Evolutionary conservation across 2,329 filamentous ascomycete species (phyloP).

Genomic region (Thielaviopsis populi): DNA sequence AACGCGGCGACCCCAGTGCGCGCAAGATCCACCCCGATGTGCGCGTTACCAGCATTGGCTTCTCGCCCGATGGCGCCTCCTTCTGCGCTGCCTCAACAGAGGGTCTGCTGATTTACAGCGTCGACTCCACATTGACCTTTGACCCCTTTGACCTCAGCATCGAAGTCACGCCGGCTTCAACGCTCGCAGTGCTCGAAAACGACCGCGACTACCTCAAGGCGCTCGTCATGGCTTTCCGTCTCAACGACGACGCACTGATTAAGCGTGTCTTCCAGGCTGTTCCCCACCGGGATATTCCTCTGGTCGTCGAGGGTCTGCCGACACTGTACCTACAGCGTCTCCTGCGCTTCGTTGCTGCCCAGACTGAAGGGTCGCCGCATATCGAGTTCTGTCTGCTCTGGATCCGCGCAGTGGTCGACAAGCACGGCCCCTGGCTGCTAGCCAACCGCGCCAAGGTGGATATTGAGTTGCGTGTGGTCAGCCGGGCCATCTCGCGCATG

Average conservation of each 20-base stretch:
- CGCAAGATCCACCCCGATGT: slow-evolving; percentile 68
- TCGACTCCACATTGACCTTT: slow-evolving; percentile 73
- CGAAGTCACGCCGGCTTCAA: slow-evolving; percentile 77
- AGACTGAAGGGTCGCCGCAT: slow-evolving; percentile 81
- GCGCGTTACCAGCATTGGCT: slow-evolving; percentile 68
- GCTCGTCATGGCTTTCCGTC: slow-evolving; percentile 89
- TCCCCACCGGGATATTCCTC: slow-evolving; percentile 56
- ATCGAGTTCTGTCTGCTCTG: slow-evolving; percentile 89
- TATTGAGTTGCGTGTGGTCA: slow-evolving; percentile 68
- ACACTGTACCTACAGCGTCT: slow-evolving; percentile 74
- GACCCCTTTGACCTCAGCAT: slow-evolving; percentile 95
- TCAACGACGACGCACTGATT: slow-evolving; percentile 73
- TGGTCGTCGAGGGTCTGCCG: slow-evolving; percentile 67
- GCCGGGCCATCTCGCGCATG: slow-evolving; percentile 66
- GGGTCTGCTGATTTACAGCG: slow-evolving; percentile 80
- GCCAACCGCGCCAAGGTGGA: slow-evolving; percentile 67
- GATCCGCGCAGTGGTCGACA: slow-evolving; percentile 70
- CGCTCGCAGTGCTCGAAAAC: slow-evolving; percentile 49
- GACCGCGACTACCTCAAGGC: slow-evolving; percentile 79
- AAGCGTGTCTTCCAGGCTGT: slow-evolving; percentile 75
- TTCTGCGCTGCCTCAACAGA: slow-evolving; percentile 95
- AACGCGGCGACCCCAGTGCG: slow-evolving; percentile 63
- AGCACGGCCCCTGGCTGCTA: slow-evolving; percentile 73
- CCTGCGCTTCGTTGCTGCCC: slow-evolving; percentile 72
- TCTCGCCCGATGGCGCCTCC: slow-evolving; percentile 73